Evolutionary conservation across 768 basidiomycete genomes (phyloP), one percentile per base, ranked within the genome.

Genomic region (Boletus pseudopeckii): DNA sequence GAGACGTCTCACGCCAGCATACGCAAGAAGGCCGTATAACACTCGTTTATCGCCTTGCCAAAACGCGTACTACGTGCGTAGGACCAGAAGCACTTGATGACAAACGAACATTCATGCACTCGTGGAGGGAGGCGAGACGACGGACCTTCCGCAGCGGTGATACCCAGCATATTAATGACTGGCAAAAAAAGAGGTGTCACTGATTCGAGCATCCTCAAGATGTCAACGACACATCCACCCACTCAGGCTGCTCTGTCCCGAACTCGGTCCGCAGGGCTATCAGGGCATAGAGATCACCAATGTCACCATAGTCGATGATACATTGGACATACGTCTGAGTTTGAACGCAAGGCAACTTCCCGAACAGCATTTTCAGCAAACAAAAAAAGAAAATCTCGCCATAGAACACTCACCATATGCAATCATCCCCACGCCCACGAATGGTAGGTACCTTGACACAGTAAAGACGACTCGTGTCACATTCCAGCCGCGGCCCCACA

Each of bases 41-140:
- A 63, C 10, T 5, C 39, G 32, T 28, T 45, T 63, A 24, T 56
- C 28, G 14, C 55, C 38, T 26, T 54, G 40, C 62, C 62, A 63
- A 10, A 60, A 64, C 1, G 62, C 62, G 40, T 53, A 61, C 7
- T 53, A 61, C 7, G 62, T 64, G 52, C 58, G 57, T 15, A 63
- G 18, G 45, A 54, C 10, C 2, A 63, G 49, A 32, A 63, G 55
- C n/a, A 39, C 62, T 64, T 36, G 18, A 15, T 18, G 13, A 38
- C 15, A 32, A 14, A 34, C 4, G 13, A 22, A 42, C 7, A 15
- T 45, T 41, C 37, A 44, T 30, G 26, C 4, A 14, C 4, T 28
- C 26, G 18, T 2, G n/a, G 13, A 43, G 17, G 18, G 24, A 46
- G 4, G 4, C 9, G 6, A 50, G 8, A 13, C 0, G 18, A 46